These are phyloP conservation scores for Candolleomyces efflorescens DNA, from an alignment of 768 basidiomycete species.

Conservation along the genomic window DNA sequence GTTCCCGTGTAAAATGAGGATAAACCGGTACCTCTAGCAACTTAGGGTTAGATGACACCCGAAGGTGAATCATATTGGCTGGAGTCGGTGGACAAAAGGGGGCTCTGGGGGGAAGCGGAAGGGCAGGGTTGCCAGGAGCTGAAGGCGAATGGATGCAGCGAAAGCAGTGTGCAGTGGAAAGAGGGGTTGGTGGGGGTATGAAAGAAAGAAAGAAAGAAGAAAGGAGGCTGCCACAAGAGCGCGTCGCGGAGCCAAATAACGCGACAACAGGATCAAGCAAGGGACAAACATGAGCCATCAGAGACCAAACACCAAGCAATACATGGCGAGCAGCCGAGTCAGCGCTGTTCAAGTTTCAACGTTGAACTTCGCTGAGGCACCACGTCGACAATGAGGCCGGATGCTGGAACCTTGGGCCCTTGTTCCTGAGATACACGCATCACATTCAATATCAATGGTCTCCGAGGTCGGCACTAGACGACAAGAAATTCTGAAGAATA, in stretches of 20 bases:
- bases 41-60: slow-evolving; percentile 3
- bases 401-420: no score
- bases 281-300: no score
- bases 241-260: neutral
- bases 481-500: no score
- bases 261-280: neutral
- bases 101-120: neutral
- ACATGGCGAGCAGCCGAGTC: no score
- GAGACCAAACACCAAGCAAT: no score
- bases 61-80: neutral
- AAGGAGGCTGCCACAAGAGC: no score
- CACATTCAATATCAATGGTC: no score
- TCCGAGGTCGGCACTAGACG: no score
- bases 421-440: no score
- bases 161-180: neutral
- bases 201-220: neutral
- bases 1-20: neutral
- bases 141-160: neutral
- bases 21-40: neutral
- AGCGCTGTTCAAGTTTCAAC: no score
- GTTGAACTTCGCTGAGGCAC: no score
- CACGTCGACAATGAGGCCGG: no score
- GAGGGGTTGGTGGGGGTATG: neutral
- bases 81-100: neutral
- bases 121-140: neutral